Conservation (phyloP, 2,329 filamentous ascomycete genomes). For the Phaeomoniella chlamydospora region DNA sequence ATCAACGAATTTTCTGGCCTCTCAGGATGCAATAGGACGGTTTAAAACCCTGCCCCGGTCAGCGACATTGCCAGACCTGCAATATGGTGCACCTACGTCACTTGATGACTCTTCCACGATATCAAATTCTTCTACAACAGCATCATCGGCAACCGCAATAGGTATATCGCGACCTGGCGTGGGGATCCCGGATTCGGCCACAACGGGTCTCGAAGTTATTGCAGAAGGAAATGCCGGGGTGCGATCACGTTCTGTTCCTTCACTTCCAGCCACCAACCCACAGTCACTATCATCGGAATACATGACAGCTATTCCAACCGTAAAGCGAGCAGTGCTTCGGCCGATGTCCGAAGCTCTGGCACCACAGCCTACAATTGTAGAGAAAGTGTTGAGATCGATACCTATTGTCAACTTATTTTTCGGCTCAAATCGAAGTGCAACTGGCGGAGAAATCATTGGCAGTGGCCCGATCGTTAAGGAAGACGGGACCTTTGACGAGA, state of each 20-base stretch:
- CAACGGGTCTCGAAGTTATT: constrained; percentile 9
- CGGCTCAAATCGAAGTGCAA: constrained; percentile 14
- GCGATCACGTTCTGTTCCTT: constrained; percentile 11
- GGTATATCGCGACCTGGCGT: constrained; percentile 1
- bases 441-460: constrained; percentile 23
- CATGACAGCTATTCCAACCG: constrained; percentile 49
- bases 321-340: constrained; percentile 49
- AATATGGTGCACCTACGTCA: constrained; percentile 18
- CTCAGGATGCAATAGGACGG: constrained; percentile 12
- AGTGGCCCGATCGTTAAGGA: constrained; percentile 29
- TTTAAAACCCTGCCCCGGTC: constrained; percentile 22
- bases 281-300: constrained; percentile 23
- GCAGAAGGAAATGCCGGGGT: constrained; percentile 13
- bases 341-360: constrained; percentile 57
- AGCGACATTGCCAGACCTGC: constrained; percentile 16
- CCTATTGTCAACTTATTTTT: constrained; percentile 61
- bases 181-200: not conserved
- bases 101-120: constrained; percentile 15
- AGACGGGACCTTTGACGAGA: constrained; percentile 21
- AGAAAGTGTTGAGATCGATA: constrained; percentile 49
- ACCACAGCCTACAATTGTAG: constrained; percentile 50
- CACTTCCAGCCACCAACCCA: constrained; percentile 5
- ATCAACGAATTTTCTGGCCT: constrained; percentile 18
- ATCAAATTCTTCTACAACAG: constrained; percentile 21
- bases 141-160: constrained; percentile 23